phyloP scores from a whole-genome alignment of 768 basidiomycete species.

The Tylopilus rubrobrunneus region DNA sequence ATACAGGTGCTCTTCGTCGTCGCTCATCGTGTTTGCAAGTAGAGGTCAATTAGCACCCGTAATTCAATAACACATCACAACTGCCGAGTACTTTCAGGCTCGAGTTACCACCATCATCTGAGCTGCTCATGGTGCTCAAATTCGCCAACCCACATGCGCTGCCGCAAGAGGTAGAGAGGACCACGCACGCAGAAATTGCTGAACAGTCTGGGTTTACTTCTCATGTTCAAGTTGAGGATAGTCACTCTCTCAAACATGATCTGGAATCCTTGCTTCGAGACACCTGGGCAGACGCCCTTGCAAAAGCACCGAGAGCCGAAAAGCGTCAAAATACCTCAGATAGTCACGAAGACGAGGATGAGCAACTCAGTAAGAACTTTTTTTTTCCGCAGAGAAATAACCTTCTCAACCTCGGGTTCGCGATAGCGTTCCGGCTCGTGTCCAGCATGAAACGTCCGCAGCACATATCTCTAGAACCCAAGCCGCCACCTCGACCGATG shows the following conservation, averaged over 20 bases:
- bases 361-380: background rate
- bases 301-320: background rate
- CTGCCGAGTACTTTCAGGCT: too few species aligned
- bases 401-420: background rate
- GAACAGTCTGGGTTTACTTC: constrained; percentile 5
- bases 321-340: constrained; percentile 6
- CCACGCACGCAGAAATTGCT: constrained; percentile 36
- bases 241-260: constrained; percentile 15
- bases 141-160: constrained; percentile 47
- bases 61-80: background rate
- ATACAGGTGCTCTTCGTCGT: constrained; percentile 47
- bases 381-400: background rate
- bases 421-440: constrained; percentile 47
- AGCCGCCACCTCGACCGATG: constrained; percentile 36
- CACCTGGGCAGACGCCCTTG: constrained; percentile 18
- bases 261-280: constrained; percentile 22
- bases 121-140: constrained; percentile 31
- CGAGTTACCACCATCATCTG: background rate
- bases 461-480: constrained; percentile 41
- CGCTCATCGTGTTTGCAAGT: constrained; percentile 16
- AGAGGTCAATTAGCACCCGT: background rate
- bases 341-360: background rate
- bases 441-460: constrained; percentile 33
- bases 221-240: constrained; percentile 4
- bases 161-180: constrained; percentile 27